These are phyloP conservation scores for Alternaria sp. DNA, from an alignment of 2,329 filamentous ascomycete genomes.

Conservation along the genomic window DNA sequence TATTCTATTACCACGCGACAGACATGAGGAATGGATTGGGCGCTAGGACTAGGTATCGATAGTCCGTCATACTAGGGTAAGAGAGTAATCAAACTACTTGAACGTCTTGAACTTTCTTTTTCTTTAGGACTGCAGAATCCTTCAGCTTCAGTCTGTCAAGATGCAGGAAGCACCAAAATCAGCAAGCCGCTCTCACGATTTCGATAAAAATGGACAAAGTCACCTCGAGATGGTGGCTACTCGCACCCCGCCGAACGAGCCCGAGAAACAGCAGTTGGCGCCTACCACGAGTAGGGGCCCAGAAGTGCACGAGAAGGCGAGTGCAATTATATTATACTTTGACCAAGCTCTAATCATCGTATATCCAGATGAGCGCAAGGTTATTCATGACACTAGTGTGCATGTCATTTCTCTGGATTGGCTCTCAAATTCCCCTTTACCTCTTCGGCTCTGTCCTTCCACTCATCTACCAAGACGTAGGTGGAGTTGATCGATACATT, in stretches of 20 bases:
- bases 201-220: conserved; percentile 20
- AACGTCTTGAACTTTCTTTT: conserved; percentile 9
- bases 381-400: conserved; percentile 64
- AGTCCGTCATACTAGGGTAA: conserved; percentile 8
- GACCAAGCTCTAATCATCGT: not conserved
- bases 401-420: conserved; percentile 69
- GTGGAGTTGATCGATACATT: conserved; percentile 67
- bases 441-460: conserved; percentile 54
- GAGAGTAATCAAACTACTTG: conserved; percentile 13
- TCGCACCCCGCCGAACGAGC: conserved; percentile 29
- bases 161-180: conserved; percentile 19
- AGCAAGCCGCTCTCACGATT: conserved; percentile 16
- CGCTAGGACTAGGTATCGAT: conserved; percentile 9
- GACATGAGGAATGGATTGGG: not conserved
- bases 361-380: conserved; percentile 44
- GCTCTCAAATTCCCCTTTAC: conserved; percentile 66
- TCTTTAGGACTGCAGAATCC: conserved; percentile 3
- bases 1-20: conserved; percentile 1
- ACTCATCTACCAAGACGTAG: conserved; percentile 67
- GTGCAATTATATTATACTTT: not conserved
- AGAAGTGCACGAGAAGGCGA: conserved; percentile 39
- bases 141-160: conserved; percentile 9
- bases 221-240: conserved; percentile 30
- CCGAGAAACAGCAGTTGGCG: conserved; percentile 29
- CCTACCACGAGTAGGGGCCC: conserved; percentile 26